Base-by-base conservation (phyloP, 1,284 basidiomycete species). In the Boletellus sp. region DNA sequence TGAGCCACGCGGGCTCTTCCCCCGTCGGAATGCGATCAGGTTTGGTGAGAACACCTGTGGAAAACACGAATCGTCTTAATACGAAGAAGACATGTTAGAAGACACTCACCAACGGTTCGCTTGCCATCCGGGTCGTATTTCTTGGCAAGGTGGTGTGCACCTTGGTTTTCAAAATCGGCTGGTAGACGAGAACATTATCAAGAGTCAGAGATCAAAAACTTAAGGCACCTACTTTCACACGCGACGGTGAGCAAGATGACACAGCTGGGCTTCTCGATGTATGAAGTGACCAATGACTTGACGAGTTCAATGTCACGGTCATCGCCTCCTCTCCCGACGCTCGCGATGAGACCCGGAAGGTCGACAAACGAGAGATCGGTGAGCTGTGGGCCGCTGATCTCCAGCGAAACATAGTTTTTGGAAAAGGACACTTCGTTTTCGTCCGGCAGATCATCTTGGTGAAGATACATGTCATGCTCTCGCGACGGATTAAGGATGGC, bases 81-180 rank as follows among this genome's bases (percentile, higher is more conserved):
- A 45, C 16, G 26, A n/a, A 18, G n/a, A n/a, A 18, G 19, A 26
- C 4, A 8, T 8, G 13, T 6, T 21, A 49, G 46, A 21, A 7
- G 10, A 5, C 22, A 62, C 77, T 35, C 52, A 86, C 89, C 87
- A 24, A 90, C 83, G 0, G 87, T 91, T 3, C 86, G 74, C 49
- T 75, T 74, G 0, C 86, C 85, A 0, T 77, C 66, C 0, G 78
- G 78, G 59, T 89, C 86, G 41, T 78, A 66, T 4, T 72, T 51
- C 49, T 79, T 81, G 0, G 85, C 80, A 0, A 89, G 68, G 19
- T 74, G 67, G 47, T 82, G 77, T 0, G 85, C 86, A 0, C 79
- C 81, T 64, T 90, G 86, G 41, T 87, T 89, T 55, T 89, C 82
- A n/a, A 84, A 84, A 50, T 90, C 88, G 54, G 83, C 87, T 89